Evolutionary conservation across 352 stramenopile species (phyloP).

Genomic region (Phytophthora boehmeriae): DNA sequence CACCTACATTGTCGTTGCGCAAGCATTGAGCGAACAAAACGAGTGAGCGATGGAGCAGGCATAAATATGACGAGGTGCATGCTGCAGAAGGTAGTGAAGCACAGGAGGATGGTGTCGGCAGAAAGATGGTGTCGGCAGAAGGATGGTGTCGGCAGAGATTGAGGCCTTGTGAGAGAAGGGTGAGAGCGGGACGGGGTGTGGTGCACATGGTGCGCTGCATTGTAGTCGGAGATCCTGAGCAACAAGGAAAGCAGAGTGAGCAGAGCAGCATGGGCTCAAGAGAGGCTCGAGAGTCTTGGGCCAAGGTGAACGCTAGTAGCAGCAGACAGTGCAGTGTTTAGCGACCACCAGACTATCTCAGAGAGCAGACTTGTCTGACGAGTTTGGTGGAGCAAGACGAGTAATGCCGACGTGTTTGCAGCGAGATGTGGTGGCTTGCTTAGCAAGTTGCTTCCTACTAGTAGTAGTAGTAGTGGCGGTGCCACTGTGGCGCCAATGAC

Average conservation of each 20-base stretch:
- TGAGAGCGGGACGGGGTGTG: background rate
- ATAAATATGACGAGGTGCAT: slow-evolving; percentile 4
- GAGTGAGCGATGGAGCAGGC: slow-evolving; percentile 4
- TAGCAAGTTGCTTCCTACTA: slow-evolving; percentile 13
- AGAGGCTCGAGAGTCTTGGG: background rate
- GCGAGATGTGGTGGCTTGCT: background rate
- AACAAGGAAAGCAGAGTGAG: background rate
- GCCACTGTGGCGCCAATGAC: slow-evolving; percentile 20
- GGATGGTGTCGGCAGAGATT: no score
- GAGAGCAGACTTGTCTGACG: no score
- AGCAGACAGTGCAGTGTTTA: background rate
- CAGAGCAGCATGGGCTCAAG: background rate
- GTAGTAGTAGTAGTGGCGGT: no score
- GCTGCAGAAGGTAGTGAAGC: slow-evolving; percentile 1
- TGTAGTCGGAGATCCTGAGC: slow-evolving; percentile 14
- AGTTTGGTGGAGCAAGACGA: background rate
- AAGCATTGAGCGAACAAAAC: background rate
- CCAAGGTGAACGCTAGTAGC: background rate
- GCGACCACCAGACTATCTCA: background rate
- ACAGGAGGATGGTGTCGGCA: background rate
- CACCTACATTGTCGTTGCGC: background rate
- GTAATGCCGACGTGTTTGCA: no score
- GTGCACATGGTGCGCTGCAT: slow-evolving; percentile 3
- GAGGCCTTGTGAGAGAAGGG: slow-evolving; percentile 1
- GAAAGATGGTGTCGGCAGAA: slow-evolving; percentile 1